A percentile compares a stretch with the other conserved stretches of the same genome.
Conservation (phyloP, 352 stramenopile species). For the Globisporangium splendens region DNA sequence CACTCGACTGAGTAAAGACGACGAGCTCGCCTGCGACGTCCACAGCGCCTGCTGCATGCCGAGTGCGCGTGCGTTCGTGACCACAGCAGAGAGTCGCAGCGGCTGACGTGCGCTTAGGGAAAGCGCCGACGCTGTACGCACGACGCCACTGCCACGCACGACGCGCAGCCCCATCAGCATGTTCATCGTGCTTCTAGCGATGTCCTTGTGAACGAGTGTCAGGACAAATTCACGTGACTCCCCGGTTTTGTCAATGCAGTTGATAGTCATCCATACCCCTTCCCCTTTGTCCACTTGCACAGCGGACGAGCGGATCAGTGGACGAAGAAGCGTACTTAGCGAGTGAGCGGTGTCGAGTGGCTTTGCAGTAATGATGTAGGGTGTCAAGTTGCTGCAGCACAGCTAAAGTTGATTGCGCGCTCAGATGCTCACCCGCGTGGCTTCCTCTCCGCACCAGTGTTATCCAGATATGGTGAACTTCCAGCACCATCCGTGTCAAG, state of each 20-base stretch:
- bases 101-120: background rate
- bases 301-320: too few relatives aligned
- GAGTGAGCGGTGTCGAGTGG: too few relatives aligned
- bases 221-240: background rate
- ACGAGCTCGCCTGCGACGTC: background rate
- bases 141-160: background rate
- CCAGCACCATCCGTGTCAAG: too few relatives aligned
- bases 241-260: background rate
- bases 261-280: background rate
- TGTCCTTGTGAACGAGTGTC: background rate
- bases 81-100: background rate
- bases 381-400: too few relatives aligned
- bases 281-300: background rate
- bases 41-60: constrained; percentile 1
- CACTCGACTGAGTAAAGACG: background rate
- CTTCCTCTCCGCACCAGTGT: too few relatives aligned
- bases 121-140: background rate
- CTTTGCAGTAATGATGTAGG: too few relatives aligned
- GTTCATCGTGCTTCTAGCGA: background rate
- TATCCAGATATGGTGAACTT: too few relatives aligned
- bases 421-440: too few relatives aligned
- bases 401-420: too few relatives aligned
- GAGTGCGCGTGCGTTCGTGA: background rate
- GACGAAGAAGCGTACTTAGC: too few relatives aligned
- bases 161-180: constrained; percentile 7